Evolutionary conservation across 495 filamentous ascomycete genomes (phyloP), one percentile per base, ranked within the genome.

Genomic region (Acidomyces sp.): DNA sequence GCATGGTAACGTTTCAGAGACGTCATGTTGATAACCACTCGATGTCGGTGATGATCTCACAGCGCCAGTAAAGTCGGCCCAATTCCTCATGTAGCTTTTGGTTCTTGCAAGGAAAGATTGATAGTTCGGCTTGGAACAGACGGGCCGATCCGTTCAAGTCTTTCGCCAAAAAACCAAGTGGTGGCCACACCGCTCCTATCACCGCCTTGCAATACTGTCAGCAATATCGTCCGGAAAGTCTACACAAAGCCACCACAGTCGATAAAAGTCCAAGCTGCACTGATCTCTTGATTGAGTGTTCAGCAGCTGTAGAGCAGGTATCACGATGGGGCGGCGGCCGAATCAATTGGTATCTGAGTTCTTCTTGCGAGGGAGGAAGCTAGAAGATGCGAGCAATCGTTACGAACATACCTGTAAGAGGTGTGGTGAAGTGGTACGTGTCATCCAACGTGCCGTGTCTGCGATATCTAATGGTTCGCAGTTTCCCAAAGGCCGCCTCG

Each of bases 401-500:
- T 93, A 93, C 52, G 75, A 81, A 50, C 80, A 88, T 56, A 85
- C 79, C 3, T 93, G 84, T 71, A 85, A 83, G 63, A 67, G 74
- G 28, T 93, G 85, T 52, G 81, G 82, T 34, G 81, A 88, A 52
- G 72, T 76, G 40, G 58, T 57, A 37, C 6, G 38, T 15, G n/a
- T 16, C 19, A 27, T 16, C 10, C 15, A 16, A n/a, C 9, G 5
- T 5, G 4, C 2, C n/a, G 16, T 28, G 2, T 6, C 16, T 4
- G 20, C 21, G 17, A 9, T 9, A 13, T 28, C 46, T 51, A 20
- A 58, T 35, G n/a, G 26, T 16, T 17, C 39, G 32, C 39, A 61
- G 49, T 88, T 88, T 44, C 81, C 82, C 31, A 87, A 87, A 51
- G 85, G 85, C 48, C 72, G 85, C 36, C 75, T 82, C 53, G 85